Conservation (phyloP, 345 rosid genomes). For the Bruguiera parviflora region DNA sequence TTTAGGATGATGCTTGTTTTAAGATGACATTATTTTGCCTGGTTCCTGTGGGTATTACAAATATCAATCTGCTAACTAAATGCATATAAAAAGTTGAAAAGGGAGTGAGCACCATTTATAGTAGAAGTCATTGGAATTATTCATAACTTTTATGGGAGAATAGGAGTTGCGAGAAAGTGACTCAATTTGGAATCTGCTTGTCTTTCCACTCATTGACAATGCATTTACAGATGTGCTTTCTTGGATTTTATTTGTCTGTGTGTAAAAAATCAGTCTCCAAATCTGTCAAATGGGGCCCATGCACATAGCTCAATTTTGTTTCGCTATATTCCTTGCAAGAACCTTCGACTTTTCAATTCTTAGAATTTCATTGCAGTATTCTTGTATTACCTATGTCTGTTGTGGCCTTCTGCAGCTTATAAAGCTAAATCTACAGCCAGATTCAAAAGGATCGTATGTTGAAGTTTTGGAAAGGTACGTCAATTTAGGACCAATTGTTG, state of each 20-base stretch:
- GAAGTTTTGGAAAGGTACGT: constrained; percentile 83
- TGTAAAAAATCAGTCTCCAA: background rate
- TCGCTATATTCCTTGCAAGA: background rate
- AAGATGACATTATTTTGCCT: background rate
- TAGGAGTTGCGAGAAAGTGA: background rate
- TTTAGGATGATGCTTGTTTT: background rate
- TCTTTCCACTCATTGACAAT: background rate
- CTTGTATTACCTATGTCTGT: constrained; percentile 4
- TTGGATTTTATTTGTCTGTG: background rate
- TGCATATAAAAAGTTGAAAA: background rate
- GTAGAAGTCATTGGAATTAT: background rate
- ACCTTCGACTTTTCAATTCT: background rate
- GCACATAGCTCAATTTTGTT: background rate
- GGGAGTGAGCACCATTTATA: background rate
- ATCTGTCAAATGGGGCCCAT: background rate
- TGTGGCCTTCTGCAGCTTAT: constrained; percentile 54
- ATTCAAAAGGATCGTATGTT: constrained; percentile 85
- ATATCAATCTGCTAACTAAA: background rate
- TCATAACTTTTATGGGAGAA: background rate
- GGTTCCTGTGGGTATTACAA: background rate
- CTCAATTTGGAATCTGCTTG: background rate
- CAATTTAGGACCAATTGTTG: constrained; percentile 93
- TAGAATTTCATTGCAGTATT: constrained; percentile 2
- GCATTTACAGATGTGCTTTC: background rate
- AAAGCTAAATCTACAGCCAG: constrained; percentile 77